phyloP scores from a whole-genome alignment of 768 basidiomycete genomes.

The Xanthoconium purpureum region DNA sequence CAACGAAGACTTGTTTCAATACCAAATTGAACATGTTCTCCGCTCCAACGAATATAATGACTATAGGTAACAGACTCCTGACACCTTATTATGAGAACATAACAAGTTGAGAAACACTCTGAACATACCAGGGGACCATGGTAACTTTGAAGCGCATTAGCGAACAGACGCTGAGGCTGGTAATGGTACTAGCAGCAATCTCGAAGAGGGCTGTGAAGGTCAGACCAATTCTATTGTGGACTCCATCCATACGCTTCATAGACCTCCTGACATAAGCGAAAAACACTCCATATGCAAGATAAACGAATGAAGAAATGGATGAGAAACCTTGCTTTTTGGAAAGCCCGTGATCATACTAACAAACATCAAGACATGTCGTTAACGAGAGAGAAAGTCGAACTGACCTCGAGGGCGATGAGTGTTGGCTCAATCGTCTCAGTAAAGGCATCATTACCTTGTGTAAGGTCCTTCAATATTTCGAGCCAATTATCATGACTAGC shows the following conservation, averaged over 20 bases:
- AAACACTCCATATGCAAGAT: conserved; percentile 74
- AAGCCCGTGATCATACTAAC: conserved; percentile 52
- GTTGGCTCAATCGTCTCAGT: conserved; percentile 42
- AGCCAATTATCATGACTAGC: conserved; percentile 65
- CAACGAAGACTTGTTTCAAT: conserved; percentile 26
- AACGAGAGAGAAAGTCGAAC: conserved; percentile 13
- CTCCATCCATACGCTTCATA: conserved; percentile 72
- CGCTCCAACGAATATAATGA: conserved; percentile 92
- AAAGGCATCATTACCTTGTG: conserved; percentile 36
- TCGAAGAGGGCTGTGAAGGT: conserved; percentile 93
- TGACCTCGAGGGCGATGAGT: conserved; percentile 46
- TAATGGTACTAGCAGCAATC: conserved; percentile 88
- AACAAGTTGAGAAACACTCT: not conserved
- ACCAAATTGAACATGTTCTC: conserved; percentile 98
- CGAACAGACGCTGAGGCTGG: conserved; percentile 89
- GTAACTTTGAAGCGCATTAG: conserved; percentile 85
- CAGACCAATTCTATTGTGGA: conserved; percentile 88
- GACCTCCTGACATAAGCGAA: conserved; percentile 73
- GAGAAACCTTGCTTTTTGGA: conserved; percentile 48
- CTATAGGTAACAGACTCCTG: conserved; percentile 88
- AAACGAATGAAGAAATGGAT: conserved; percentile 68
- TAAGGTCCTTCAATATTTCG: conserved; percentile 47
- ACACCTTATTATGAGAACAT: conserved; percentile 5
- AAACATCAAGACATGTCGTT: conserved; percentile 7
- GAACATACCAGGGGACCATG: conserved; percentile 80